Percentiles rank a stretch among this genome's conserved stretches.
Conservation (phyloP, 73 alveolate species). For the Strombidium stylifer region DNA sequence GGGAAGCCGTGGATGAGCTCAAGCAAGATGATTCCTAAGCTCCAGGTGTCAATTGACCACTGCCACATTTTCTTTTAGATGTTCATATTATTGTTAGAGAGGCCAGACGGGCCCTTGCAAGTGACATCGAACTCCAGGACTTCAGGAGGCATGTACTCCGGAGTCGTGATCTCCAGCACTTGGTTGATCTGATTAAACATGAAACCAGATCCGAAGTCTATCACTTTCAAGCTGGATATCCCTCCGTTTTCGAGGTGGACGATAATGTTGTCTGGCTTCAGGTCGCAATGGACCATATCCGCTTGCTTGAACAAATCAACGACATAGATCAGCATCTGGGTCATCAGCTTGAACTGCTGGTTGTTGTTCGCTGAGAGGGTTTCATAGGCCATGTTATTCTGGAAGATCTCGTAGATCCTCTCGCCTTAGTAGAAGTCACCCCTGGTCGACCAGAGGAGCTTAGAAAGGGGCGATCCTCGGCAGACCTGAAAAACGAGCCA, state of each 20-base stretch:
- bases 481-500: conserved; percentile 71
- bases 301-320: conserved; percentile 38
- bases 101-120: background rate
- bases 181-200: conserved; percentile 42
- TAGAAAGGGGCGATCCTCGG: conserved; percentile 61
- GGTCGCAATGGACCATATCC: conserved; percentile 66
- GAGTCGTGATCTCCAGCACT: conserved; percentile 72
- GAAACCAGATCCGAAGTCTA: conserved; percentile 78
- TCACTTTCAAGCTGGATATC: conserved; percentile 46
- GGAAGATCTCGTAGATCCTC: conserved; percentile 61
- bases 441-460: conserved; percentile 48
- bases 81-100: conserved; percentile 21
- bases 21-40: conserved; percentile 80
- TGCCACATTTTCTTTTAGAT: conserved; percentile 41
- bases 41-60: conserved; percentile 88
- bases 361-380: conserved; percentile 11
- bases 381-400: conserved; percentile 26
- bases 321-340: conserved; percentile 32
- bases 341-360: conserved; percentile 37
- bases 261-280: conserved; percentile 72
- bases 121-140: conserved; percentile 60
- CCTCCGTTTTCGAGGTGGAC: conserved; percentile 32
- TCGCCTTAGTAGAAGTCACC: conserved; percentile 71
- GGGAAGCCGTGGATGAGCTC: conserved; percentile 84
- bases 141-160: conserved; percentile 97